These are phyloP conservation scores for Coix lacrymajobi DNA, from an alignment of 176 grass and related monocot species.

Conservation along the genomic window DNA sequence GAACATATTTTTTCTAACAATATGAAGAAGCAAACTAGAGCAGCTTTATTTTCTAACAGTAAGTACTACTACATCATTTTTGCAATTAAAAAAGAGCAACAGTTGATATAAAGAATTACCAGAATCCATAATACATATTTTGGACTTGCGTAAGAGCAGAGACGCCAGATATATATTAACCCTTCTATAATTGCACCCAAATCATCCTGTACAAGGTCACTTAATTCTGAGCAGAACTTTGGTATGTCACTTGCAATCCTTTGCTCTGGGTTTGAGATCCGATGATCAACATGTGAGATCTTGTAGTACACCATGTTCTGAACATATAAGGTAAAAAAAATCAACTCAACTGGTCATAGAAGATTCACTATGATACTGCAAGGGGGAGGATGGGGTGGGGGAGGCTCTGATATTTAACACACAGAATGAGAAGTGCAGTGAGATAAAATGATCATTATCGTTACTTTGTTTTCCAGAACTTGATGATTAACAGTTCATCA, in stretches of 20 bases:
- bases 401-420: neutral
- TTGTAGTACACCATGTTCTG: slow-evolving; percentile 99
- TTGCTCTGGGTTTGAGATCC: slow-evolving; percentile 91
- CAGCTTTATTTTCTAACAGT: neutral
- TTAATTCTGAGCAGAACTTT: slow-evolving; percentile 88
- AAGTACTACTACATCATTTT: neutral
- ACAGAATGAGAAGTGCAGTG: neutral
- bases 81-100: neutral
- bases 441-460: neutral
- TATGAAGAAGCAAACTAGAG: neutral
- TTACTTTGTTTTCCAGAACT: neutral
- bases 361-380: neutral
- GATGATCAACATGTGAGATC: slow-evolving; percentile 90
- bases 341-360: neutral
- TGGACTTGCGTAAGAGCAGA: slow-evolving; percentile 97
- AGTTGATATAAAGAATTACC: slow-evolving; percentile 40
- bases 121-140: slow-evolving; percentile 99
- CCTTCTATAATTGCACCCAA: slow-evolving; percentile 78
- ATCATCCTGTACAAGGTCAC: slow-evolving; percentile 95
- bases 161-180: slow-evolving; percentile 84
- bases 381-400: neutral
- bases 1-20: neutral
- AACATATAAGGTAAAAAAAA: slow-evolving; percentile 22
- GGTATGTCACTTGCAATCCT: slow-evolving; percentile 97
- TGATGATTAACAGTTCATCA: neutral